phyloP scores from a whole-genome alignment of 148 eudicot genomes.

The Pouteria glomerata region DNA sequence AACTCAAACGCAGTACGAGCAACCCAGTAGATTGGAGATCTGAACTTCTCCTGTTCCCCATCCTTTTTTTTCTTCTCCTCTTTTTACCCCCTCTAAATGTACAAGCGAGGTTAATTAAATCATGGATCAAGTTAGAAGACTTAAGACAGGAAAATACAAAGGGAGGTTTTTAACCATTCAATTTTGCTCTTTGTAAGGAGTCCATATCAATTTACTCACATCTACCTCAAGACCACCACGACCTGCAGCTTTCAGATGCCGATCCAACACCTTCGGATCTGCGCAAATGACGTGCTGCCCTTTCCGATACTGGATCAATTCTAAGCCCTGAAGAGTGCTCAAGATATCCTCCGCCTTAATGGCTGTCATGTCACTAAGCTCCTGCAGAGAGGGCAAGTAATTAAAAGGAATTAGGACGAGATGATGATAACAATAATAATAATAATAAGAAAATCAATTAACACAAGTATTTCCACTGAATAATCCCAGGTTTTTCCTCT shows the following conservation, averaged over 20 bases:
- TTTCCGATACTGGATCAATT: conserved; percentile 88
- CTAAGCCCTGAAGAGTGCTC: conserved; percentile 78
- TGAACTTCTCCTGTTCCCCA: background rate
- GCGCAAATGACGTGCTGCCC: conserved; percentile 97
- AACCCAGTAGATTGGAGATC: background rate
- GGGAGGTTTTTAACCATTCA: conserved; percentile 20
- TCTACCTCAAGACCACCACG: conserved; percentile 91
- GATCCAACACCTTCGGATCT: conserved; percentile 91
- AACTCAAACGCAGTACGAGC: background rate
- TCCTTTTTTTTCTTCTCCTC: too few relatives aligned
- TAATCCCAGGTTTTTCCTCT: too few relatives aligned
- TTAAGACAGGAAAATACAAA: background rate
- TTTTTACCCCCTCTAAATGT: background rate
- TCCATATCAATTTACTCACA: conserved; percentile 88
- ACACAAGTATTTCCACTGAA: too few relatives aligned
- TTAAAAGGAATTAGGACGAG: background rate
- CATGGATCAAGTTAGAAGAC: background rate
- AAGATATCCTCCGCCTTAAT: conserved; percentile 88
- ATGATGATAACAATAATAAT: too few relatives aligned
- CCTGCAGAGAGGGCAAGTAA: conserved; percentile 35
- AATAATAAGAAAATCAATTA: too few relatives aligned
- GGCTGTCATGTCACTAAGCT: conserved; percentile 98
- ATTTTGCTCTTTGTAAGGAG: conserved; percentile 91
- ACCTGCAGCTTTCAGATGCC: conserved; percentile 97
- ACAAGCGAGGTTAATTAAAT: background rate